Percentiles rank a stretch among this genome's conserved stretches.
These are phyloP conservation scores for Cucurbita pepo DNA, from an alignment of 306 rosid genomes.

Conservation along the genomic window DNA sequence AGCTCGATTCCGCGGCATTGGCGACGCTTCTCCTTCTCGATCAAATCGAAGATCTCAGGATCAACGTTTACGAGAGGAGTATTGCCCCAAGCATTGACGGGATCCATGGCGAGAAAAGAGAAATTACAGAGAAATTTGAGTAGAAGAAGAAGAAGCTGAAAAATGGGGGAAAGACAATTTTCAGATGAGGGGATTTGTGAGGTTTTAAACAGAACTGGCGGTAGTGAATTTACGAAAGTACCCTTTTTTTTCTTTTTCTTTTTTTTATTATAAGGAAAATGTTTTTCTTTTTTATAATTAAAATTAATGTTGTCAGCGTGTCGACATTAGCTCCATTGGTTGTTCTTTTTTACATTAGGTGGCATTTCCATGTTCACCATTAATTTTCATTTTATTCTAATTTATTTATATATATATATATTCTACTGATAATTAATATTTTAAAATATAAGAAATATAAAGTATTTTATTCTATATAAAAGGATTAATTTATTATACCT, in stretches of 20 bases:
- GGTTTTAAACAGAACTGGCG: neutral
- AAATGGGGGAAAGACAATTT: neutral
- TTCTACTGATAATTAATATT: too few species aligned
- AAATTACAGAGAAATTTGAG: neutral
- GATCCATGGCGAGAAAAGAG: conserved; percentile 33
- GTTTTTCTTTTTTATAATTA: neutral
- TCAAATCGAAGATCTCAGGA: conserved; percentile 70
- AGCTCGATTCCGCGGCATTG: conserved; percentile 94
- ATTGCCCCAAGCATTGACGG: conserved; percentile 70
- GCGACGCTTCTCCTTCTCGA: conserved; percentile 81
- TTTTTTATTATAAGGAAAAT: too few species aligned
- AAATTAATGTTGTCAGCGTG: neutral
- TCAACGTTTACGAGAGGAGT: conserved; percentile 39
- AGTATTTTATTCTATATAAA: too few species aligned
- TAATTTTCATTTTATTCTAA: neutral
- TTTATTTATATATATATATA: too few species aligned
- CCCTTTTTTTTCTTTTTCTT: neutral
- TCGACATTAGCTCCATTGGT: neutral
- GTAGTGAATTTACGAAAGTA: neutral
- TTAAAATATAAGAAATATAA: too few species aligned
- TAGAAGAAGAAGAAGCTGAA: neutral
- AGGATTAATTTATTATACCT: too few species aligned
- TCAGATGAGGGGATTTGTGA: neutral
- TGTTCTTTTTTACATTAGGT: neutral
- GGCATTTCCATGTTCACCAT: neutral